Conservation (phyloP, 495 filamentous ascomycete genomes). For the Pyrenula aspistea region DNA sequence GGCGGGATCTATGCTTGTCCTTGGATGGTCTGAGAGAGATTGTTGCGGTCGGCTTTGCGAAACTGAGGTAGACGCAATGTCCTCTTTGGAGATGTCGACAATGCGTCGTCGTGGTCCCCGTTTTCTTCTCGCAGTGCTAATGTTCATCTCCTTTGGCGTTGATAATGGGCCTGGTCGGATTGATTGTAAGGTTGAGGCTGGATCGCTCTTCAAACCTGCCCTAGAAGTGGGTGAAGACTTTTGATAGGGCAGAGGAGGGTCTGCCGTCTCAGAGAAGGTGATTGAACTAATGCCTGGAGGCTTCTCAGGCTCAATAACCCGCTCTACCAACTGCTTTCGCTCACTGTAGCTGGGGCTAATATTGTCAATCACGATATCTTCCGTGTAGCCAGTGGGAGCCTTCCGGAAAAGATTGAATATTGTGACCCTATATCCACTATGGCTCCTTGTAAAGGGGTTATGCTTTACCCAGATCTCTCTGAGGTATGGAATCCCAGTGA, state of each 20-base stretch:
- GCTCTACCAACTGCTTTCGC: slow-evolving; percentile 72
- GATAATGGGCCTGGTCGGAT: slow-evolving; percentile 35
- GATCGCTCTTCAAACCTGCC: slow-evolving; percentile 9
- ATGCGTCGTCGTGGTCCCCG: slow-evolving; percentile 60
- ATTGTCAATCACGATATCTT: slow-evolving; percentile 83
- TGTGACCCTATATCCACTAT: slow-evolving; percentile 68
- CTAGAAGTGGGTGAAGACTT: slow-evolving; percentile 25
- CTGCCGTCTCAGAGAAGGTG: slow-evolving; percentile 21
- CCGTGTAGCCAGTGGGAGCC: slow-evolving; percentile 70
- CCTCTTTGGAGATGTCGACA: slow-evolving; percentile 64
- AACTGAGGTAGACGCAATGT: slow-evolving; percentile 8
- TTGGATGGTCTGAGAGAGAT: slow-evolving; percentile 1
- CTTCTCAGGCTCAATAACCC: slow-evolving; percentile 57
- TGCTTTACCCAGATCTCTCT: slow-evolving; percentile 81
- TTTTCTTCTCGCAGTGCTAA: slow-evolving; percentile 30
- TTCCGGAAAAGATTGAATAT: slow-evolving; percentile 95
- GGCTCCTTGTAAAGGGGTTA: slow-evolving; percentile 84
- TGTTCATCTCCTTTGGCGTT: slow-evolving; percentile 17
- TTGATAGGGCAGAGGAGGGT: slow-evolving; percentile 48
- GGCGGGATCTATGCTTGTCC: neutral
- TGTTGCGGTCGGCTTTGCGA: neutral
- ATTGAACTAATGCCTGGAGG: slow-evolving; percentile 65
- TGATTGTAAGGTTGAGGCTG: slow-evolving; percentile 37
- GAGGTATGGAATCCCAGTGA: slow-evolving; percentile 84
- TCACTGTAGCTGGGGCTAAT: slow-evolving; percentile 72